Base-by-base conservation (phyloP, 1,284 basidiomycete species). In the Trametes pubescens region DNA sequence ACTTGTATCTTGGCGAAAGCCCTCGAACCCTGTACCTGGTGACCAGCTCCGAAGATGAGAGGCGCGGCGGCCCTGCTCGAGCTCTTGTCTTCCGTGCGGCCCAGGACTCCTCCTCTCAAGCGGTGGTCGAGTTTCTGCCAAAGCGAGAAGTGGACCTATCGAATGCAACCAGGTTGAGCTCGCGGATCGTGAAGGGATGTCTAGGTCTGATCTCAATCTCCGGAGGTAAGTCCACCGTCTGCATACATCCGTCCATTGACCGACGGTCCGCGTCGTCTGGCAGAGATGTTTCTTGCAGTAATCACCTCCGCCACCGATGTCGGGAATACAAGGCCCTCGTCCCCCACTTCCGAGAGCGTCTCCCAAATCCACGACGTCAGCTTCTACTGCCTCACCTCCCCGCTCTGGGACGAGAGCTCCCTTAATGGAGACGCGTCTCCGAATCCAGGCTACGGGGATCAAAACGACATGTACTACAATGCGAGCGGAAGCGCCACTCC, bases 51-150 rank as follows among this genome's bases (percentile, higher is more conserved):
- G 86, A 87, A 61, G 89, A 91, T 64, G 88, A 91, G 72, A 79
- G 76, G 60, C 75, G 81, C 57, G 89, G 86, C 14, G 79, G 81
- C 60, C 90, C 91, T 22, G 77, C 76, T 43, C 80, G 84, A 68
- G 89, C 83, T 13, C 84, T 94, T 32, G 83, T 90, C 46, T 93
- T 94, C 74, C 89, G 90, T 51, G 82, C 85, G 21, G 86, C 86
- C 22, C 84, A 87, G 69, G 78, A 78, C 48, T 82, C 82, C 68
- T 76, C 84, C 14, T 77, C 77, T 14, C 90, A 92, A 74, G 88
- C 89, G 54, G 84, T 95, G 40, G 94, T 96, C 16, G 94, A 96
- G 76, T 94, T 96, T 72, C 76, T 96, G 6, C 86, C 85, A 0
- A 86, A 88, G 66, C 81, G 87, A 55, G 84, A 93, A 70, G 84